These are phyloP conservation scores for Pichia phayaonensis DNA, from an alignment of 805 yeast genomes.

Conservation along the genomic window DNA sequence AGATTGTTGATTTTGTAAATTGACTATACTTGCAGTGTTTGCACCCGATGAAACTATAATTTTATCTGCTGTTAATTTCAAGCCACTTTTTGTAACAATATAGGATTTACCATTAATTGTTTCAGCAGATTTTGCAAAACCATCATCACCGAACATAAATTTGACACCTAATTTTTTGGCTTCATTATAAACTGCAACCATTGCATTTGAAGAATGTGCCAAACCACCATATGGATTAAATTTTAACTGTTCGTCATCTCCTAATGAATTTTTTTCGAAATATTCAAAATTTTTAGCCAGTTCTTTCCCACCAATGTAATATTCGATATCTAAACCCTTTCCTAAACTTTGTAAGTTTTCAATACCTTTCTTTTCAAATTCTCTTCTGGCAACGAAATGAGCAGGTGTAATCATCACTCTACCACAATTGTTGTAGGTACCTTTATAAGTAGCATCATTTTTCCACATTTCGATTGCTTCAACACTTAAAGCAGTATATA, in stretches of 20 bases:
- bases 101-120: conserved; percentile 2
- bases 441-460: conserved; percentile 27
- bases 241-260: conserved; percentile 10
- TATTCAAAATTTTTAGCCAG: conserved; percentile 21
- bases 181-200: conserved; percentile 26
- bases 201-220: conserved; percentile 35
- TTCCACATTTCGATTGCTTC: conserved; percentile 39
- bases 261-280: conserved; percentile 12
- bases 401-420: conserved; percentile 34
- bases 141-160: conserved; percentile 29
- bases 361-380: conserved; percentile 32
- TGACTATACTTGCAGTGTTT: conserved; percentile 29
- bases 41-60: conserved; percentile 36
- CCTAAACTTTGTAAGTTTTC: conserved; percentile 26
- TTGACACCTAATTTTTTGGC: conserved; percentile 27
- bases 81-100: conserved; percentile 16
- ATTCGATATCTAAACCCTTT: conserved; percentile 24
- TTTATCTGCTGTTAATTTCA: conserved; percentile 27
- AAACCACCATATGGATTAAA: conserved; percentile 36
- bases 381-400: conserved; percentile 27
- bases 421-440: conserved; percentile 34
- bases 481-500: conserved; percentile 36
- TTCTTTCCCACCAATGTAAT: conserved; percentile 25
- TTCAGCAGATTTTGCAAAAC: conserved; percentile 18
- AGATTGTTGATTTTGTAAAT: conserved; percentile 21